phyloP scores from a whole-genome alignment of 106 monocot species.

The Agapanthus africanus region DNA sequence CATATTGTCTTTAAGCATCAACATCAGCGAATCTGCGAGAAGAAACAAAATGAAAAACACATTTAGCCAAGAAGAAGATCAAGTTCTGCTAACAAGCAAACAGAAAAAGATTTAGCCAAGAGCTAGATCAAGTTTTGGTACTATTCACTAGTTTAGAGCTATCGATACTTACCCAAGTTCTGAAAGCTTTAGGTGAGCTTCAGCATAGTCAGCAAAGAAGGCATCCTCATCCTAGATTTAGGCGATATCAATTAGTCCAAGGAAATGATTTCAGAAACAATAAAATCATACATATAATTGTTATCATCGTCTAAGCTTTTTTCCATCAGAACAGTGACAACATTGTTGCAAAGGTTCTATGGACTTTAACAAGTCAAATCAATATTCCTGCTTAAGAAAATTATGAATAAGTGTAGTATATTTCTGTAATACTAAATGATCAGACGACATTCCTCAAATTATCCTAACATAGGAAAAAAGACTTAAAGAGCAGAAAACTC shows the following conservation, averaged over 20 bases:
- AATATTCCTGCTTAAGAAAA: neutral
- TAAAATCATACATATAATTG: no score
- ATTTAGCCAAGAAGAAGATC: neutral
- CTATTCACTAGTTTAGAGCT: neutral
- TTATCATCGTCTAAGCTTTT: no score
- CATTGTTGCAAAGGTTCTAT: no score
- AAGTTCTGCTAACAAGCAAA: neutral
- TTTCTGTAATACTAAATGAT: no score
- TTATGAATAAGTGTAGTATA: no score
- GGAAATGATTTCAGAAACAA: neutral
- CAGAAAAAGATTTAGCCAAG: neutral
- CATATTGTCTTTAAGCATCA: neutral
- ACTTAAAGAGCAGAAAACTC: no score
- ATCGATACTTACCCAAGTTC: conserved; percentile 63
- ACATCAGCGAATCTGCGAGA: neutral
- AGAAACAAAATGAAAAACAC: neutral
- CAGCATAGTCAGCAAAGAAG: conserved; percentile 86
- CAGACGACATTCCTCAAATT: no score
- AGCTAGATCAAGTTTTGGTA: neutral
- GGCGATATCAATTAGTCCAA: neutral
- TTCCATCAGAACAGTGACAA: no score
- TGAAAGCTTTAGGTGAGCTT: conserved; percentile 90
- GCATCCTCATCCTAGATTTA: conserved; percentile 81
- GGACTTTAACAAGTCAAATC: neutral
- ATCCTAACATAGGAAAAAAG: no score